Base-by-base conservation (phyloP, 148 eudicot genomes). In the Diospyros lotus region DNA sequence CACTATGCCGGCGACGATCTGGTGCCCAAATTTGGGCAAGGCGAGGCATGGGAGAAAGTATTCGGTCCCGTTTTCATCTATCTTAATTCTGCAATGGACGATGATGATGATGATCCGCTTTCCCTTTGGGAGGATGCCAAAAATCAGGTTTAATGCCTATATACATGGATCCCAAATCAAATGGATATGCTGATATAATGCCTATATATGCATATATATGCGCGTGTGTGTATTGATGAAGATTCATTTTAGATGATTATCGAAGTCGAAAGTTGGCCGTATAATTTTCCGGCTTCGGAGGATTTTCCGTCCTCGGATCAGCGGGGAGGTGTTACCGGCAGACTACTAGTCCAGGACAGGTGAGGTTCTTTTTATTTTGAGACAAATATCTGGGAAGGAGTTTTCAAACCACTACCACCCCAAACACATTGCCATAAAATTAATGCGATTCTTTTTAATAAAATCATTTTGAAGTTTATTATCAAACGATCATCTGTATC, bases 1-100 rank as follows among this genome's bases (percentile, higher is more conserved):
- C 98, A 94, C 64, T 94, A 94, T 77, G 91, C 89, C 28, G 98
- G 98, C 68, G 91, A 87, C 50, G 91, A 86, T 74, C 71, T 92
- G 54, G 86, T 82, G 51, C 89, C 93, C 0, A 92, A 89, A 81
- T 86, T 94, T 64, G 85, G 71, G 44, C 87, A 87, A 68, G 92
- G 90, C 0, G 97, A 94, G 82, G 66, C 83, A 9, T 94, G 98
- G 98, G 92, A 94, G 84, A 92, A 89, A 82, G 97, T 92, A 11
- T 94, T 94, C 76, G 98, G 98, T 11, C 98, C 98, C 4, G 91
- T 94, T 76, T 94, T 94, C 61, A 87, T 94, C 9, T 94, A 94
- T 83, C 86, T 92, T 17, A 92, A 94, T 78, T 82, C 87, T 65
- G 71, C 54, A 48, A 79, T 82, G 41, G 55, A 67, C 52, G 93